Evolutionary conservation across 2,329 filamentous ascomycete genomes (phyloP), one percentile per base, ranked within the genome.

Genomic region (Penicillium sp.): DNA sequence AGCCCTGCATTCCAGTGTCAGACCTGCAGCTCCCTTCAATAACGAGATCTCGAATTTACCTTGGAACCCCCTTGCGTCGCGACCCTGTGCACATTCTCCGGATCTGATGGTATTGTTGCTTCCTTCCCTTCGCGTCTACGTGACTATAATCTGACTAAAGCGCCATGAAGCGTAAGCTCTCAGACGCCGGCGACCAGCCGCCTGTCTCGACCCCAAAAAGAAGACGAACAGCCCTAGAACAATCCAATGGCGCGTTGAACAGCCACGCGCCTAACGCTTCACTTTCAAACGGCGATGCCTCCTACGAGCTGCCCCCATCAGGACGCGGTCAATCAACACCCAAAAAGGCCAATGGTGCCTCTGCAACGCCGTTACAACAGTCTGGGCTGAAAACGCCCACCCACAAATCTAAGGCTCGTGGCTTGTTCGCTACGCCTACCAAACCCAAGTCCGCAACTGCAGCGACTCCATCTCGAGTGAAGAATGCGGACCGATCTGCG

Each of bases 401-500:
- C 3, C 70, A 72, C 13, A 72, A 68, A 54, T 62, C 66, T 10
- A 73, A 68, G 54, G 67, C 70, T 6, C 72, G 69, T 29, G 64
- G 69, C 4, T 51, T 76, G 21, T 77, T 77, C 53, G 67, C 72
- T 12, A 78, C 76, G 1, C 74, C 76, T 31, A 73, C 68, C 18
- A 75, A 74, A 54, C 51, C 59, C 6, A 63, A 74, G 54, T 47
- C 58, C 4, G 57, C 63, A 4, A 52, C 42, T 10, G 59, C 59
- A 35, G 61, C 61, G 18, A 90, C 87, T 1, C 87, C 89, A 0
- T 82, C 83, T 37, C 82, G 85, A 61, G 79, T 82, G 40, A 84
- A 82, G 59, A 88, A 90, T 60, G 88, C 88, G 21, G 91, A 97
- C 73, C 86, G 89, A 46, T 97, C 92, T 6, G 93, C 92, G 2